Conservation (phyloP, 2,329 filamentous ascomycete genomes). For the Ceratocystis destructans region DNA sequence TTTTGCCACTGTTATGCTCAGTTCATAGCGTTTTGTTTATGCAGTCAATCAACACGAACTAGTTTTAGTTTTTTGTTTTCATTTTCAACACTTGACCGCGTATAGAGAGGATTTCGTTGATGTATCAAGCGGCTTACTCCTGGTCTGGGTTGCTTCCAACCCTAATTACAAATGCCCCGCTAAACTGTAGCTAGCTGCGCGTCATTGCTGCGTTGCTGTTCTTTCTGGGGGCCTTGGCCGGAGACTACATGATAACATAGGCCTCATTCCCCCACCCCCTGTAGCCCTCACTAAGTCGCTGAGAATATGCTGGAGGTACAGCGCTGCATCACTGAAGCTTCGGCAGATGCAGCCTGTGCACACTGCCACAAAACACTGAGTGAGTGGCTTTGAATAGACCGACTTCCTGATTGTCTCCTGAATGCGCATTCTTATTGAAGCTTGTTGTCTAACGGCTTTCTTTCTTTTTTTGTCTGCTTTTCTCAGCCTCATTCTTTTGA, state of each 20-base stretch:
- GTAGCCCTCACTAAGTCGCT: neutral
- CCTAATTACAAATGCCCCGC: neutral
- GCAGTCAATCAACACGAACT: neutral
- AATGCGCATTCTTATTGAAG: conserved; percentile 1
- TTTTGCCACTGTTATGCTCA: conserved; percentile 7
- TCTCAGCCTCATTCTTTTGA: neutral
- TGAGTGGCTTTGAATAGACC: neutral
- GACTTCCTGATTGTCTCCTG: conserved; percentile 1
- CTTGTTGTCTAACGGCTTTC: neutral
- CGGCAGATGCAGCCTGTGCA: neutral
- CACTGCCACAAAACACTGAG: neutral
- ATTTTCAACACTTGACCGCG: neutral
- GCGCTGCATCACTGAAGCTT: neutral
- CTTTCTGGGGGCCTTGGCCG: neutral
- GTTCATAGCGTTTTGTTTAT: conserved; percentile 9
- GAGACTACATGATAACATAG: neutral
- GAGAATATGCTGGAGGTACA: neutral
- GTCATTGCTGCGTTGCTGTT: conserved; percentile 5
- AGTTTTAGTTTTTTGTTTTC: neutral
- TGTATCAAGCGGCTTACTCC: neutral
- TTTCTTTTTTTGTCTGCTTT: neutral
- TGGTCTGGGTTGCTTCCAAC: neutral
- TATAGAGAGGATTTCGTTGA: neutral
- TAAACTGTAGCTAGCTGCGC: neutral
- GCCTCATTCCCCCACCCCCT: neutral